Evolutionary conservation across 1,139 yeast species (phyloP).

Genomic region (Lizanozyma gosingica): DNA sequence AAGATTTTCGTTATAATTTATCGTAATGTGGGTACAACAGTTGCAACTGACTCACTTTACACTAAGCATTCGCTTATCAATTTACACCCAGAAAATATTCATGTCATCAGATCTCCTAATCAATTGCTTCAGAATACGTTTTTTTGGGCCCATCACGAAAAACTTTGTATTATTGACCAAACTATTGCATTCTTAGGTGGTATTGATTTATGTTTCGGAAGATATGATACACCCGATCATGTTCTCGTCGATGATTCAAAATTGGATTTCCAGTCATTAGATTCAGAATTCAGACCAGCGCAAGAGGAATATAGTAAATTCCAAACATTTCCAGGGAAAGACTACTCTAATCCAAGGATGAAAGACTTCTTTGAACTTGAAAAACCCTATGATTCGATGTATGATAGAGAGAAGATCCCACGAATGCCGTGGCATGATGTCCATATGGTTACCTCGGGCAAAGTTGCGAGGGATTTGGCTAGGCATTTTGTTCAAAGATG

Average conservation of each 20-base stretch:
- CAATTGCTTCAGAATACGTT: conserved; percentile 88
- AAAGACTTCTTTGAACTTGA: conserved; percentile 77
- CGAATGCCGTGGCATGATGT: conserved; percentile 99
- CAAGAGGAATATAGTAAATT: conserved; percentile 31
- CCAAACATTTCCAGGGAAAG: conserved; percentile 93
- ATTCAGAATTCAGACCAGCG: conserved; percentile 18
- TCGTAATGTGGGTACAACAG: conserved; percentile 89
- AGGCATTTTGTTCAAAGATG: conserved; percentile 97
- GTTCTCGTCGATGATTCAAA: conserved; percentile 69
- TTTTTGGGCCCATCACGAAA: conserved; percentile 99
- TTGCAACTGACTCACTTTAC: conserved; percentile 88
- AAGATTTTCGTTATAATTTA: conserved; percentile 90
- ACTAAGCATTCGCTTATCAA: conserved; percentile 88
- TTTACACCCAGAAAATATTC: conserved; percentile 72
- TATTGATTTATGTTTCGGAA: conserved; percentile 87
- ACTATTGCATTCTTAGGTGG: conserved; percentile 92
- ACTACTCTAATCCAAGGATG: conserved; percentile 91
- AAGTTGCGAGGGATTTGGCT: conserved; percentile 84
- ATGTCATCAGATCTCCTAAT: conserved; percentile 89
- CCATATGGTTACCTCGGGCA: conserved; percentile 95
- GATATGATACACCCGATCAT: conserved; percentile 96
- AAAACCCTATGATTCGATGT: conserved; percentile 87
- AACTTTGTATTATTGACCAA: conserved; percentile 78
- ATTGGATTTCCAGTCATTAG: conserved; percentile 28
- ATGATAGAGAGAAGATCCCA: conserved; percentile 71